Conservation (phyloP, 192 early-diverging fungal species). For the Thamnidium elegans region DNA sequence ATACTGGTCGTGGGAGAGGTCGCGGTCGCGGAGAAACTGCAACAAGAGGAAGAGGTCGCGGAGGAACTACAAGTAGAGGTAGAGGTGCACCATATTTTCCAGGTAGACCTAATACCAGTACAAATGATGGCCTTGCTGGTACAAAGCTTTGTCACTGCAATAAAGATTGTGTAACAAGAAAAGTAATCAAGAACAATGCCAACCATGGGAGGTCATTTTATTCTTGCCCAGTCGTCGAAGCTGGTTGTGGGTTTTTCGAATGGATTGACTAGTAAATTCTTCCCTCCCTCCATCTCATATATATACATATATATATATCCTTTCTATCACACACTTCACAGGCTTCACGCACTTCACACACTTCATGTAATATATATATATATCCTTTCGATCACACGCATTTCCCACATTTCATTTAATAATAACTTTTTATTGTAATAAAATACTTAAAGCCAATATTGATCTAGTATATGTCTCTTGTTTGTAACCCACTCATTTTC, state of each 20-base stretch:
- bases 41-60: constrained; percentile 7
- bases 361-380: background rate
- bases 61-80: constrained; percentile 2
- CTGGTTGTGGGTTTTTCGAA: constrained; percentile 21
- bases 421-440: too few species aligned
- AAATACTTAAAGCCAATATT: too few species aligned
- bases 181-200: constrained; percentile 19
- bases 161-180: background rate
- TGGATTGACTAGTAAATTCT: constrained; percentile 4
- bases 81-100: background rate
- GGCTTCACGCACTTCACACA: too few species aligned
- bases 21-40: background rate
- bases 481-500: too few species aligned
- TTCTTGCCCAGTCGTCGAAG: constrained; percentile 23
- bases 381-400: background rate
- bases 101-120: background rate
- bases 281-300: too few species aligned
- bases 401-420: background rate
- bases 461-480: too few species aligned
- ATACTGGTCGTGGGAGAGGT: constrained; percentile 10
- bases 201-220: constrained; percentile 29
- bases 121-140: constrained; percentile 4
- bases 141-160: constrained; percentile 2
- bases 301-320: too few species aligned
- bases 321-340: background rate